Conservation (phyloP, 495 filamentous ascomycete species). For the Entonaema liquescens region DNA sequence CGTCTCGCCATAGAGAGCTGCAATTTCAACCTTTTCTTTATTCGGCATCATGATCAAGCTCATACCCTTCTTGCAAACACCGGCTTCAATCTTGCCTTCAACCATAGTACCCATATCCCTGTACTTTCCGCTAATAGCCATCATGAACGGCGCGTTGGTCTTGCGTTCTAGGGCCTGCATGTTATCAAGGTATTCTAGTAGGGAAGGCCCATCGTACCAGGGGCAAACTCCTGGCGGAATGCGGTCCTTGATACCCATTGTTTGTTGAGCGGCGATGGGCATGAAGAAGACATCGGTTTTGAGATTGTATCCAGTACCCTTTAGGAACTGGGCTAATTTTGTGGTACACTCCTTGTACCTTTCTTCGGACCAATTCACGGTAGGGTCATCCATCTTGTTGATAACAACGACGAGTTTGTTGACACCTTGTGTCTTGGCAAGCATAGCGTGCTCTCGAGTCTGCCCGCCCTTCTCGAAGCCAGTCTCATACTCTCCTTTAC, state of each 20-base stretch:
- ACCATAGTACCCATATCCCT: slow-evolving; percentile 97
- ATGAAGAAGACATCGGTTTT: slow-evolving; percentile 94
- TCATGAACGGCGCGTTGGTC: slow-evolving; percentile 98
- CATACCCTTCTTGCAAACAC: slow-evolving; percentile 86
- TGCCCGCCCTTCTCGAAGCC: slow-evolving; percentile 99
- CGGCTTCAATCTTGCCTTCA: slow-evolving; percentile 96
- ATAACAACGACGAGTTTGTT: slow-evolving; percentile 92
- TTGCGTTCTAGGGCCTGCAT: slow-evolving; percentile 95
- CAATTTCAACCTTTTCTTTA: slow-evolving; percentile 76
- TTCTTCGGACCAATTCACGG: slow-evolving; percentile 92
- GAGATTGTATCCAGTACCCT: slow-evolving; percentile 87
- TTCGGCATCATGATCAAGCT: slow-evolving; percentile 94
- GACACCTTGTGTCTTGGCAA: slow-evolving; percentile 98
- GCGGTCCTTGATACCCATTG: slow-evolving; percentile 86
- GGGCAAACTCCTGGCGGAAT: slow-evolving; percentile 76
- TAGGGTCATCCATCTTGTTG: slow-evolving; percentile 98
- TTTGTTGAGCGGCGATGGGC: slow-evolving; percentile 92
- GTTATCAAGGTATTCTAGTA: slow-evolving; percentile 89
- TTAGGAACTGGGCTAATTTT: slow-evolving; percentile 88
- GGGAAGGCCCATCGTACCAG: slow-evolving; percentile 92
- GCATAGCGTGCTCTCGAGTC: slow-evolving; percentile 94
- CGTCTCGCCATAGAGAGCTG: slow-evolving; percentile 92
- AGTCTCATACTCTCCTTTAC: slow-evolving; percentile 99
- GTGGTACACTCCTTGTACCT: slow-evolving; percentile 91
- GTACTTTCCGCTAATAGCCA: slow-evolving; percentile 96